Evolutionary conservation across 2,329 filamentous ascomycete species (phyloP), one percentile per base, ranked within the genome.

Genomic region (Salinomyces thailandicus): DNA sequence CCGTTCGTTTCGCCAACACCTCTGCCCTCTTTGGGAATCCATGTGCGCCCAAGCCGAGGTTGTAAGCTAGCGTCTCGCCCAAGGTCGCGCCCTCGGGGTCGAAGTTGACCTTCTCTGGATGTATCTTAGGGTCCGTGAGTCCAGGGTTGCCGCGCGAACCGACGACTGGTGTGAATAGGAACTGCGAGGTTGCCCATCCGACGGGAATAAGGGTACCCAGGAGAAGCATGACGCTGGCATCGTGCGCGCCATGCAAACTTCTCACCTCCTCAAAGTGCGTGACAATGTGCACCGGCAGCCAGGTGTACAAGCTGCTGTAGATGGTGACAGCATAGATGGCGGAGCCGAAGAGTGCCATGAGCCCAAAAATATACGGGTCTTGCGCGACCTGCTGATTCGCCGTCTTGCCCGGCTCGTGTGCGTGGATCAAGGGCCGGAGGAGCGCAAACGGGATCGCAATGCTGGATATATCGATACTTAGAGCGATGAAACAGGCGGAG

Each of bases 241-340:
- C 64, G 55, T 89, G 77, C 2, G 78, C 81, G 9, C 72, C 68
- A 43, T 75, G 71, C 33, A 95, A 67, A 18, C 77, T 80, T 5
- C 73, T 71, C 35, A 95, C 70, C 38, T 69, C 71, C n/a, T 72
- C 63, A 53, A 94, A 94, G 64, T 89, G 73, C 18, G 76, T 64
- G 35, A 86, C 73, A n/a, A 95, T 68, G 51, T 75, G 75, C 16
- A 66, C 61, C 5, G 85, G 84, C 12, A 94, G 71, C 62, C 78
- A 79, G 12, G 77, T 78, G 58, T 82, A 78, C 36, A 79, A 77
- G 35, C 79, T 77, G 35, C 73, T 61, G 51, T 81, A 83, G 18
- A 94, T 62, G 1, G 75, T 67, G n/a, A 86, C 69, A 37, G 73
- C 75, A 64, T 91, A 93, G 44, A 93, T 77, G 35, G 73, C 69